Evolutionary conservation across 2,329 filamentous ascomycete genomes (phyloP), one percentile per base, ranked within the genome.

Genomic region (Paraphaeosphaeria sporulosa): DNA sequence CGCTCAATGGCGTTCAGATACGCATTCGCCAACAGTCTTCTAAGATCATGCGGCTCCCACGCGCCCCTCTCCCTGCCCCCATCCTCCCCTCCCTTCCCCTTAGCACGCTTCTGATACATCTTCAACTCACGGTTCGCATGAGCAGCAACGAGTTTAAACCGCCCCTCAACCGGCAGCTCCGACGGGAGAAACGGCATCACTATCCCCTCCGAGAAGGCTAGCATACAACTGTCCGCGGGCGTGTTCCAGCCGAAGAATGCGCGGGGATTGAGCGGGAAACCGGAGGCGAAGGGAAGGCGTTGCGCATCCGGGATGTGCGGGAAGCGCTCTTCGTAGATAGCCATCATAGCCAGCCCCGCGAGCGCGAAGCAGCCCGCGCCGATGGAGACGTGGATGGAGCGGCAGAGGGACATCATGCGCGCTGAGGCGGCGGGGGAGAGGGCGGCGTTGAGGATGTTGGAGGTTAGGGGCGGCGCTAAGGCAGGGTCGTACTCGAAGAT

Each of bases 281-380:
- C 42, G 13, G 78, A 80, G 3, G 78, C 79, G 69, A 83, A 82
- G 8, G 78, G 74, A 19, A 67, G 69, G 21, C 74, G 74, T n/a
- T 76, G 49, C 10, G 63, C 21, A 23, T 70, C 32, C 1, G 69
- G 66, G 6, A 74, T 61, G 36, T 69, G 8, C 4, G 78, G 75
- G 40, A 76, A 54, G 0, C 62, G 72, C 1, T 62, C 44, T 56
- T 81, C 77, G 61, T 83, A 66, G 1, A 82, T 67, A 10, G 78
- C 74, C 80, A 82, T 82, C 80, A 82, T 83, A 1, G 73, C 66
- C n/a, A 83, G 64, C 0, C 77, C 81, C 2, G 78, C 76, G 7
- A 83, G 75, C 3, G 81, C 80, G 67, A 83, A 83, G 58, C 78
- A 80, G 0, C 79, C 81, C 0, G 81, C 78, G 0, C 81, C 81